Evolutionary conservation across 2,329 filamentous ascomycete genomes (phyloP), one percentile per base, ranked within the genome.

Genomic region (Nigrospora oryzae): DNA sequence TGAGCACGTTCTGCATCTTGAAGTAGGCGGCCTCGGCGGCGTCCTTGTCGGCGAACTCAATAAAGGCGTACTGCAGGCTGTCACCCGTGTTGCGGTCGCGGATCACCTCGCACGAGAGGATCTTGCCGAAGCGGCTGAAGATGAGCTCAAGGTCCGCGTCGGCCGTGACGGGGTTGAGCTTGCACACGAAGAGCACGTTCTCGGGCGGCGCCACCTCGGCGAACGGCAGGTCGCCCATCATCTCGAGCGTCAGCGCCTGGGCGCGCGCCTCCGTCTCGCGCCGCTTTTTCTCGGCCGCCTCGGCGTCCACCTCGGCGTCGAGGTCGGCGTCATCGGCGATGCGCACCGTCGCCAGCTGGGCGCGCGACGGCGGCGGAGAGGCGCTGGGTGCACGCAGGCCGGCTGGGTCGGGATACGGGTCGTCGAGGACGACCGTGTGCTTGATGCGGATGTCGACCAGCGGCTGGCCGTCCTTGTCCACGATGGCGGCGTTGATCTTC

Each of bases 161-260:
- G 59, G 88, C 86, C 11, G 93, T 98, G 39, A 98, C 89, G 0
- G 93, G 93, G 56, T 98, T 98, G 37, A 98, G 74, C 63, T 98
- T 98, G 83, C 93, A 98, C 37, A 98, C 90, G 61, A 98, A 98
- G 2, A 98, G 74, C 13, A 98, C 83, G 63, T 98, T 97, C 68
- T 98, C 93, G 0, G 93, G 93, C 5, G 93, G 93, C 56, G 91
- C 94, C 55, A 98, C 90, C 66, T 98, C 93, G 47, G 93, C 93
- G 64, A 96, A 98, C 5, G 93, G 93, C 47, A 98, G 71, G 63
- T 98, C 93, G 37, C 93, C 93, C 66, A 98, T 93, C 83, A 98
- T 94, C 68, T 98, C 93, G 40, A 98, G 75, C 1, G 91, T 97
- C 57, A 98, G 70, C 1, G 93, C 93, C 64, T 97, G 93, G 1